Evolutionary conservation across 2,329 filamentous ascomycete genomes (phyloP), one percentile per base, ranked within the genome.

Genomic region (Colletotrichum sp.): DNA sequence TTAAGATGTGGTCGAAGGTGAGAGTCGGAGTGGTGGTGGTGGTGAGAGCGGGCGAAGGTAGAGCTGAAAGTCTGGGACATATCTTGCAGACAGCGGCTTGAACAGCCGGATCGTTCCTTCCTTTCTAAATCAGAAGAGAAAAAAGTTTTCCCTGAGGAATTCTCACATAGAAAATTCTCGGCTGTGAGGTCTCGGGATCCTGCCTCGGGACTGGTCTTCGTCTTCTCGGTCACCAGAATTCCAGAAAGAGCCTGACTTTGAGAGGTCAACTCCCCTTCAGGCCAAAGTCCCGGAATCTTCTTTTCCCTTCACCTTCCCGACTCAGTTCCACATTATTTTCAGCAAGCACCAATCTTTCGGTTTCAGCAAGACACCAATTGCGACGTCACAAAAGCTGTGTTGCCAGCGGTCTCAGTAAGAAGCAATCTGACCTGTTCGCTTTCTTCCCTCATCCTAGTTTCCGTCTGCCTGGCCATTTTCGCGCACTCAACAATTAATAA

Each of bases 381-480:
- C 0, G 16, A 10, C 16, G 16, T 0, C 16, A n/a, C 8, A n/a
- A 0, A n/a, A 9, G 16, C 3, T 0, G 16, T 43, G 38, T n/a
- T 3, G 16, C 38, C 8, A 43, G 38, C 1, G 8, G 8, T 5
- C 16, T 43, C 38, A 10, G 16, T 43, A 43, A n/a, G 38, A n/a
- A 43, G 16, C 38, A 43, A 43, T 10, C 8, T 43, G 16, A 43
- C 38, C 0, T n/a, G 8, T 18, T 38, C 2, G 8, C 36, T 2
- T 16, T 36, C 7, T 36, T 36, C 13, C 34, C 15, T 36, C 34
- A 7, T 32, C 30, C 10, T 8, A 36, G 3, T 36, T 8, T 18
- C 38, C 8, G 3, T 43, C 5, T 10, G 8, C 38, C 38, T 43
- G 8, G 16, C 5, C 38, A n/a, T 43, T 43, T n/a, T n/a, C 2